Base-by-base conservation (phyloP, 345 rosid genomes). In the Salix exigua region DNA sequence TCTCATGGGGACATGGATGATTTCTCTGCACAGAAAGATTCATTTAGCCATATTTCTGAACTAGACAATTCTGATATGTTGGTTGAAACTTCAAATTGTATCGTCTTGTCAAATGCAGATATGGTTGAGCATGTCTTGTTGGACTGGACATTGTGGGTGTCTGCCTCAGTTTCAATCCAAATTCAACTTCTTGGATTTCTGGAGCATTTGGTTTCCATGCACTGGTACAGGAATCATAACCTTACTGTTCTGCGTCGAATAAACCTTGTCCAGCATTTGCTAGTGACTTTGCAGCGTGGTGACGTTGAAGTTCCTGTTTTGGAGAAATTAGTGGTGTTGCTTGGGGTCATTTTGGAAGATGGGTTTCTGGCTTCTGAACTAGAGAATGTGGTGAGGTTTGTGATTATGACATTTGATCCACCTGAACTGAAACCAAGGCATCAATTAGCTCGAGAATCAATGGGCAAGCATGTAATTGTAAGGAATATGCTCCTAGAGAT, bases 111-210 rank as follows among this genome's bases (percentile, higher is more conserved):
- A 66, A 96, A 96, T 79, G 90, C 95, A 0, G 98, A 96, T 87
- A 92, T 96, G 99, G 94, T 96, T 83, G 99, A 96, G 81, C 98
- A 96, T 89, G 97, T 96, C 82, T 87, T 96, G 86, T 84, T 96
- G 86, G 99, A 96, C 81, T 96, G 99, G 99, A 96, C 99, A 31
- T 79, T 96, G 75, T 96, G 99, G 99, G 99, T 94, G 48, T 84
- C 91, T 63, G 90, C 99, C 77, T 87, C 98, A 38, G 92, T 96
- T 80, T 85, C 97, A 51, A 91, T 94, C 84, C 99, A 96, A 87
- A 94, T 94, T 87, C 85, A 98, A 33, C 87, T 96, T 72, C 89
- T 96, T 72, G 92, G 96, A 60, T 96, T 96, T 86, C 96, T 96
- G 80, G 99, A 96, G 87, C 93, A 96, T 83, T 88, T 96, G 74